These are phyloP conservation scores for Rhododendron griersonianum DNA, from an alignment of 148 eudicot species.

Conservation along the genomic window DNA sequence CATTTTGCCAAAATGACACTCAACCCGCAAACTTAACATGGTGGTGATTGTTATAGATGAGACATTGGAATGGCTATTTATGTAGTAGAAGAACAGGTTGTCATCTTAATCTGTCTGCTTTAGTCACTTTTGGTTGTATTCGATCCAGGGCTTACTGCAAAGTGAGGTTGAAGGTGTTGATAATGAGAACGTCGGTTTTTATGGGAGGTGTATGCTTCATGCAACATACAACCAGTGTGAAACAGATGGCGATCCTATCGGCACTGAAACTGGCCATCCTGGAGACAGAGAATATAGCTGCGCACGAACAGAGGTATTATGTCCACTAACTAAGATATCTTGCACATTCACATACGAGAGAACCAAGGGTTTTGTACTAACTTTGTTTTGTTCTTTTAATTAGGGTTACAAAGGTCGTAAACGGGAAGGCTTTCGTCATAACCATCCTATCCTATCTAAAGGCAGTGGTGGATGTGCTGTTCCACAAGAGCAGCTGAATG, in stretches of 20 bases:
- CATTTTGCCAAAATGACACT: neutral
- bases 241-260: conserved; percentile 14
- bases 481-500: conserved; percentile 62
- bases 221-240: conserved; percentile 23
- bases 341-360: neutral
- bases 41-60: neutral
- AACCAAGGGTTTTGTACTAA: conserved; percentile 1
- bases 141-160: conserved; percentile 48
- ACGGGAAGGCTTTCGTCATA: conserved; percentile 34
- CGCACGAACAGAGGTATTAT: conserved; percentile 58
- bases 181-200: conserved; percentile 40
- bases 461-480: conserved; percentile 44
- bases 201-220: conserved; percentile 51
- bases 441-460: conserved; percentile 19
- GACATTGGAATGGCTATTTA: neutral
- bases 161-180: conserved; percentile 52
- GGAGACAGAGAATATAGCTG: conserved; percentile 41
- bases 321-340: neutral
- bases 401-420: conserved; percentile 59
- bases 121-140: conserved; percentile 8
- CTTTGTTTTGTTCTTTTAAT: neutral
- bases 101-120: neutral
- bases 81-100: neutral
- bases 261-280: conserved; percentile 19
- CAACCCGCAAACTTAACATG: neutral